Conservation (phyloP, 1,284 basidiomycete genomes). For the Naganishia cerealis region DNA sequence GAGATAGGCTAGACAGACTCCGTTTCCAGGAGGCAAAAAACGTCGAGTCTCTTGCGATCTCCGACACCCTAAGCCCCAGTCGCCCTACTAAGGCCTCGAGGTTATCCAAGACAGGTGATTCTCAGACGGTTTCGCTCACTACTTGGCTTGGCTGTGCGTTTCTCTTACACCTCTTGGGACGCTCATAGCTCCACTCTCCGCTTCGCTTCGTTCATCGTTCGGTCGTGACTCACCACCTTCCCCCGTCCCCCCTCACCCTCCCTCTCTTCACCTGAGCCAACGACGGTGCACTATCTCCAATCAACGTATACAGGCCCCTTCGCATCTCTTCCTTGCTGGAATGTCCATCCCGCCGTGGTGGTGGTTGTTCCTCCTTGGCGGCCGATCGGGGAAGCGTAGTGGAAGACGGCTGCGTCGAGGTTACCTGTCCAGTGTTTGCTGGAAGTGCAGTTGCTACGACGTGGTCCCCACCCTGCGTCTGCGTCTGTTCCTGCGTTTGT, state of each 20-base stretch:
- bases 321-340: slow-evolving; percentile 66
- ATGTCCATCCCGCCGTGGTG: not conserved
- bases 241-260: slow-evolving; percentile 64
- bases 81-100: no score
- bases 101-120: no score
- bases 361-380: not conserved
- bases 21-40: no score
- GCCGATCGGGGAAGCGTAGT: not conserved
- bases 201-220: no score
- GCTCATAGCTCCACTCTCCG: no score
- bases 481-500: not conserved
- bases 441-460: not conserved
- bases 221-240: slow-evolving; percentile 62
- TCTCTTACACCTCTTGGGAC: not conserved
- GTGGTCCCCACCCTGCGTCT: not conserved
- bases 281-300: slow-evolving; percentile 85
- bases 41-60: no score
- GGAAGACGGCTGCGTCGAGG: not conserved
- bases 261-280: slow-evolving; percentile 55
- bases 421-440: not conserved
- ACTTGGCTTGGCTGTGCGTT: no score
- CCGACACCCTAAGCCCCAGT: no score
- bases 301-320: slow-evolving; percentile 86
- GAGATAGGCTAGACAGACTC: no score
- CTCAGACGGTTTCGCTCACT: no score